These are phyloP conservation scores for Rosa chinensis DNA, from an alignment of 306 rosid species.

Conservation along the genomic window DNA sequence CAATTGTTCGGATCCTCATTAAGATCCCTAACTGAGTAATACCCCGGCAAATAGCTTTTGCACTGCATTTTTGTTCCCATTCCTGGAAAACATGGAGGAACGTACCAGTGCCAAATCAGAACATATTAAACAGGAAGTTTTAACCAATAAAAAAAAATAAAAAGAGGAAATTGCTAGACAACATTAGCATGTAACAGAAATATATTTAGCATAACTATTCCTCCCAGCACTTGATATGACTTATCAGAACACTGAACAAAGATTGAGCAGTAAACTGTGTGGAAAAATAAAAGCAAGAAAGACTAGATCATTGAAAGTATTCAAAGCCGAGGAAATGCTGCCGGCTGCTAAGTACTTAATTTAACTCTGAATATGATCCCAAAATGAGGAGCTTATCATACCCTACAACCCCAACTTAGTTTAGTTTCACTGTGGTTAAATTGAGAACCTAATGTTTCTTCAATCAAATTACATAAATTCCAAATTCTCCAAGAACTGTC, in stretches of 20 bases:
- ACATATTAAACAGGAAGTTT: neutral
- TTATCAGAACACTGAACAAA: neutral
- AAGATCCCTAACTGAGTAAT: conserved; percentile 91
- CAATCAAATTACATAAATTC: neutral
- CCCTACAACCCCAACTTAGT: neutral
- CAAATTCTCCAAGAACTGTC: neutral
- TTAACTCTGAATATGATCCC: neutral
- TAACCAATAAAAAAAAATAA: too few species aligned
- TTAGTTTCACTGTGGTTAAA: neutral
- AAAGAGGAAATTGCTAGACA: neutral
- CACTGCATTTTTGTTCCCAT: conserved; percentile 97
- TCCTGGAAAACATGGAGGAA: conserved; percentile 51
- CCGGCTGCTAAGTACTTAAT: neutral
- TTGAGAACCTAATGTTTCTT: neutral
- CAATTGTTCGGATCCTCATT: conserved; percentile 90
- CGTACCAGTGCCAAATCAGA: conserved; percentile 9
- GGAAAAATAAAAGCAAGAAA: neutral
- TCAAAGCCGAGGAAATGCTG: neutral
- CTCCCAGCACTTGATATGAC: neutral
- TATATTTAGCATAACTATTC: conserved; percentile 2
- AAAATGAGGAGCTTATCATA: neutral
- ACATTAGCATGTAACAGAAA: neutral
- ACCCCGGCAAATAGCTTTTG: conserved; percentile 62
- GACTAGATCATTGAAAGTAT: neutral
- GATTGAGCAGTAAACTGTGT: neutral